Evolutionary conservation across 768 basidiomycete genomes (phyloP), one percentile per base, ranked within the genome.

Genomic region (Agrocybe chaxingu): DNA sequence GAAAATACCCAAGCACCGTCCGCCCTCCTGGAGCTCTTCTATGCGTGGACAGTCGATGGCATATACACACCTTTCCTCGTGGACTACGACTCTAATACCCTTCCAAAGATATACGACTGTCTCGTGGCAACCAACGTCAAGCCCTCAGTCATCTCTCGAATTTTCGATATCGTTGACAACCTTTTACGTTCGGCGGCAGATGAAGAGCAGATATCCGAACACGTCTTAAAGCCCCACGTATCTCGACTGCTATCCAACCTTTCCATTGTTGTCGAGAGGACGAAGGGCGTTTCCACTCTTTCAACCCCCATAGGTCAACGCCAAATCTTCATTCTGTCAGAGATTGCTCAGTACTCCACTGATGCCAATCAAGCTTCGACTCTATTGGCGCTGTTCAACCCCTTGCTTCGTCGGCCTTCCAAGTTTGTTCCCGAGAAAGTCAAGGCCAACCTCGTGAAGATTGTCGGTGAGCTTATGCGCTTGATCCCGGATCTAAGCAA

Each of bases 1-100:
- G 97, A 98, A 66, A 98, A 95, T 59, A 91, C 88, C 0, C 96
- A 98, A 65, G 79, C 91, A 0, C 94, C 96, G 0, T 96, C 94
- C 0, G 84, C 90, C 0, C 74, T 96, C 12, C 71, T 99, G 38
- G 93, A 97, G 35, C 73, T 98, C 16, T 89, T 97, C 68, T 78
- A 83, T 51, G 70, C 78, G 5, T 95, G 94, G 89, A 81, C 90
- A 0, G 64, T 73, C 11, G 73, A 79, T 12, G 72, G 70, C 2
- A 74, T 82, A 9, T 79, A 84, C 52, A 74, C 78, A n/a, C 62
- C 64, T 7, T 85, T 82, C 63, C 73, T 98, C 24, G 83, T 86
- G 40, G 71, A 80, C 18, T 87, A 83, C 61, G 88, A 98, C 59
- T 57, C 70, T 2, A 73, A 75, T 4, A 76, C 87, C 1, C 66